Conservation (phyloP, 345 rosid species). For the Eucalyptus lansdowneana region DNA sequence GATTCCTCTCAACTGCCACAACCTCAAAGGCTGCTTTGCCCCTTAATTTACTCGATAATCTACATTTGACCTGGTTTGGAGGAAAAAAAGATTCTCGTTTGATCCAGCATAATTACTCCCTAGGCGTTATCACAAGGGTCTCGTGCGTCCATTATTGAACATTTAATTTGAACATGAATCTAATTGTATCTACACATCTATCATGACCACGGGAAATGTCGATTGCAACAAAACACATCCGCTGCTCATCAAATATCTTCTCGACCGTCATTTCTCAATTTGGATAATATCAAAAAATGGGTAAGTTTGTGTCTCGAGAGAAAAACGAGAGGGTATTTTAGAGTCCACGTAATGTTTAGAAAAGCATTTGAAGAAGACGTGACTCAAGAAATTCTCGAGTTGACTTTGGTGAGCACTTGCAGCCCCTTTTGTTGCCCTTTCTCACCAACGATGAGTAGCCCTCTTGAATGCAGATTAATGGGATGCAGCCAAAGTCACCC, state of each 20-base stretch:
- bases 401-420: not conserved
- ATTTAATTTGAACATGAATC: fast-evolving
- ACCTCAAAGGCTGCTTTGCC: not conserved
- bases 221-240: not conserved
- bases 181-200: not conserved
- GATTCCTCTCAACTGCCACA: not conserved
- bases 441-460: not conserved
- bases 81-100: not conserved
- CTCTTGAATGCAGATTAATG: not conserved
- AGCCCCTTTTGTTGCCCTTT: not conserved
- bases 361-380: not conserved
- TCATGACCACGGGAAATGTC: not conserved
- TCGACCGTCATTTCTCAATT: too few relatives aligned
- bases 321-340: not conserved
- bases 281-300: not conserved
- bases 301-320: not conserved
- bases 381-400: not conserved
- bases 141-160: fast-evolving
- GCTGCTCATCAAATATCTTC: not conserved
- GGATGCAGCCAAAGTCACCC: not conserved
- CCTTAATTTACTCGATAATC: not conserved
- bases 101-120: not conserved
- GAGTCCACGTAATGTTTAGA: not conserved
- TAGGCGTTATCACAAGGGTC: not conserved
- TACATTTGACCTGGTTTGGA: not conserved